Evolutionary conservation across 257 asterid genomes (phyloP).

Genomic region (Solanum bukasovii): DNA sequence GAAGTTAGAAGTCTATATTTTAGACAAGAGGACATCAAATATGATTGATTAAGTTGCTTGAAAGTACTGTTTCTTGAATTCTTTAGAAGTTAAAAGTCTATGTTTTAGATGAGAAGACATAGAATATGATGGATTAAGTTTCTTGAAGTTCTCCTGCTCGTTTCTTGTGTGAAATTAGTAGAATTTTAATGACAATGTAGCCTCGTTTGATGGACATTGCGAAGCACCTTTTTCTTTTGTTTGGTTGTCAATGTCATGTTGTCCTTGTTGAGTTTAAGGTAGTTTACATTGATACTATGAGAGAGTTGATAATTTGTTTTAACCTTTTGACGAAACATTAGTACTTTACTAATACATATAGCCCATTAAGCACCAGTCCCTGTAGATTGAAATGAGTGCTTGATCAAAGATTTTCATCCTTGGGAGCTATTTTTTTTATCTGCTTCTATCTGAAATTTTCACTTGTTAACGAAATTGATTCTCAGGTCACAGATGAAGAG

Average conservation of each 20-base stretch:
- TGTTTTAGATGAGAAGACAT: background rate
- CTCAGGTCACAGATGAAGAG: constrained; percentile 85
- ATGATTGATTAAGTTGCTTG: background rate
- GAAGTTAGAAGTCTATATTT: too few relatives aligned
- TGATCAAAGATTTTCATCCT: background rate
- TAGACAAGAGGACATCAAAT: too few relatives aligned
- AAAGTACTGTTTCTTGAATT: background rate
- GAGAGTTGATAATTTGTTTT: background rate
- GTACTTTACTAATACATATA: background rate
- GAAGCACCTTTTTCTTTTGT: background rate
- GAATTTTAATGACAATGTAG: background rate
- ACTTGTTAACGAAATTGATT: background rate
- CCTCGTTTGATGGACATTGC: background rate
- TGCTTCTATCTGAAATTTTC: background rate
- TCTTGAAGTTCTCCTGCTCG: background rate
- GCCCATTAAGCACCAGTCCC: background rate
- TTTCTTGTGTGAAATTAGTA: background rate
- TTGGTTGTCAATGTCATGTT: background rate
- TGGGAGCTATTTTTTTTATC: background rate
- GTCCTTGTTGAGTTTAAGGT: background rate
- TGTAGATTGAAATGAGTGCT: background rate
- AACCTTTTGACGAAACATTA: background rate
- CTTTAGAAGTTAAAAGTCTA: background rate
- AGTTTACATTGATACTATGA: background rate
- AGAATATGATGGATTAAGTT: background rate